Evolutionary conservation across 805 yeast species (phyloP).

Genomic region (Saccharomycopsis fodiens): DNA sequence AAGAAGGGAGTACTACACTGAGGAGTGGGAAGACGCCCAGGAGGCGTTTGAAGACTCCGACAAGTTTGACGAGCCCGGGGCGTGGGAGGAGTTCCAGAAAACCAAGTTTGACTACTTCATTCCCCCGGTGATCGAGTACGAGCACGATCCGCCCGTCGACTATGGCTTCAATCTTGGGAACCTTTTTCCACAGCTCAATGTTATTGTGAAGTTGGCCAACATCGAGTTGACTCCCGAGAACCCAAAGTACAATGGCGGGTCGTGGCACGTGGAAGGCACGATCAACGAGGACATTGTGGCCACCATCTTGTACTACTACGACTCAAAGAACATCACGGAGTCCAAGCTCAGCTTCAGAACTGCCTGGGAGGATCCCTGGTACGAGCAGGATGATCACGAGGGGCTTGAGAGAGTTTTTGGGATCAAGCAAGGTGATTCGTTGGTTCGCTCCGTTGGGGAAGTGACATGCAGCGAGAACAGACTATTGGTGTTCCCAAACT

Average conservation of each 20-base stretch:
- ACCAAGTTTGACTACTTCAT: constrained; percentile 2
- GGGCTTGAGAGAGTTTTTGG: constrained; percentile 28
- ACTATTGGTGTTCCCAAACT: constrained; percentile 33
- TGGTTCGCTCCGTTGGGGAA: constrained; percentile 26
- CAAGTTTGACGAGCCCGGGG: not conserved
- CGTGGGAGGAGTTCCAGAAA: not conserved
- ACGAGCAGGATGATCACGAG: constrained; percentile 30
- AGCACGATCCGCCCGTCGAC: constrained; percentile 3
- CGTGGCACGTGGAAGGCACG: constrained; percentile 39
- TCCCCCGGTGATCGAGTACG: not conserved
- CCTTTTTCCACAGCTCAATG: constrained; percentile 26
- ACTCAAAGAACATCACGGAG: constrained; percentile 32
- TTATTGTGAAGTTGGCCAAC: constrained; percentile 34
- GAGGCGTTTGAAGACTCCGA: not conserved
- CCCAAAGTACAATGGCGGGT: constrained; percentile 33
- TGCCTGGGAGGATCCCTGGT: constrained; percentile 28
- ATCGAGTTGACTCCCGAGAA: constrained; percentile 35
- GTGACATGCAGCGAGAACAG: constrained; percentile 26
- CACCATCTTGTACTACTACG: constrained; percentile 34
- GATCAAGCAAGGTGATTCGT: constrained; percentile 26
- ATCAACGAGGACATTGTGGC: constrained; percentile 36
- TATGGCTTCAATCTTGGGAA: constrained; percentile 6
- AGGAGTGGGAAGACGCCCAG: constrained; percentile 12
- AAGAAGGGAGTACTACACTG: constrained; percentile 13
- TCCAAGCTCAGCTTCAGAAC: constrained; percentile 29